Conservation (phyloP, 1,139 yeast species). For the Taphrina betulina region DNA sequence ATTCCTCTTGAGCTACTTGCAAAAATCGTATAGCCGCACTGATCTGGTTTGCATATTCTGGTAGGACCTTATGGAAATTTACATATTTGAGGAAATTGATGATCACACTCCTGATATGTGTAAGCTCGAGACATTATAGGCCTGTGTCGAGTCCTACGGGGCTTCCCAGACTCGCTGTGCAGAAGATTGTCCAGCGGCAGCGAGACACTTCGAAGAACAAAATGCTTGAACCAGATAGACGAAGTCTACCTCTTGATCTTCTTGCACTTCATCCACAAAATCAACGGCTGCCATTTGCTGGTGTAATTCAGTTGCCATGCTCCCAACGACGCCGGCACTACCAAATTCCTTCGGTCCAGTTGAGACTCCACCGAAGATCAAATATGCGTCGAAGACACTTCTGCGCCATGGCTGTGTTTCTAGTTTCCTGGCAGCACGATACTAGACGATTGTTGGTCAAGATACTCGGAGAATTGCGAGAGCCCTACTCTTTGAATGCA, state of each 20-base stretch:
- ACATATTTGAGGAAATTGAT: slow-evolving; percentile 22
- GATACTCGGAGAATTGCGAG: not conserved
- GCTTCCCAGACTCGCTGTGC: slow-evolving; percentile 14
- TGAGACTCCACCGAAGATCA: slow-evolving; percentile 5
- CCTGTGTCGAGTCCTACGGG: no score
- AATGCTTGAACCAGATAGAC: slow-evolving; percentile 18
- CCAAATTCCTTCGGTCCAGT: slow-evolving; percentile 4
- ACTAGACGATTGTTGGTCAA: not conserved
- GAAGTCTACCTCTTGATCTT: slow-evolving; percentile 15
- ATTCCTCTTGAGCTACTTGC: not conserved
- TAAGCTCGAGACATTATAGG: no score
- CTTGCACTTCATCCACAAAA: not conserved
- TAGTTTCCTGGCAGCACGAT: slow-evolving; percentile 10
- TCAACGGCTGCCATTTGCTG: not conserved
- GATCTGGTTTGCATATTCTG: slow-evolving; percentile 3
- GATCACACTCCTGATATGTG: no score
- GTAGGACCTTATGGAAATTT: slow-evolving; percentile 14
- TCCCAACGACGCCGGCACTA: not conserved
- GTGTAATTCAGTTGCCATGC: not conserved
- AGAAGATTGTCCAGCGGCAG: slow-evolving; percentile 21
- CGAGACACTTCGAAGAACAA: slow-evolving; percentile 7
- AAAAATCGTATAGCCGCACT: not conserved
- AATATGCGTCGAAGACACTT: slow-evolving; percentile 25
- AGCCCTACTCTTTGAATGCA: slow-evolving; percentile 7
- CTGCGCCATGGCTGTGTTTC: slow-evolving; percentile 17